phyloP scores from a whole-genome alignment of 129 eudicot genomes.

The Arctium minus region DNA sequence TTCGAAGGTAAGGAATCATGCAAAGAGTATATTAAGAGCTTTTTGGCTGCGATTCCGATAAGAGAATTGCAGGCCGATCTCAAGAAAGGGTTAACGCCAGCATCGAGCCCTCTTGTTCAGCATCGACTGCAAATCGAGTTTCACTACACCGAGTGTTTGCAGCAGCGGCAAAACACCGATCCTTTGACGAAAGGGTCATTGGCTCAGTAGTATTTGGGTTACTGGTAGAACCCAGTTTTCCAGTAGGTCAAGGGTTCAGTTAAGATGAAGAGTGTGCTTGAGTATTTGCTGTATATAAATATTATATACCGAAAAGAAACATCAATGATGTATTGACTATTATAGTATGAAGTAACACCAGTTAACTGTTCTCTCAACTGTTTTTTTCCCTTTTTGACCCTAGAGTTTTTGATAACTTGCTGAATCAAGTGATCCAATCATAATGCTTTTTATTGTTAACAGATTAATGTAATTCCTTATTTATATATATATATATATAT shows the following conservation, averaged over 20 bases:
- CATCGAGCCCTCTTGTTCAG: slow-evolving; percentile 59
- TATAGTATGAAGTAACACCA: no score
- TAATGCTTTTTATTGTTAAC: no score
- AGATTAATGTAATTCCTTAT: no score
- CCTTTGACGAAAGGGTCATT: not conserved
- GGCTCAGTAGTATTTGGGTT: not conserved
- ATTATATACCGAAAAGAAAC: not conserved
- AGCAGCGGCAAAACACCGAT: not conserved
- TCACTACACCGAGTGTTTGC: slow-evolving; percentile 51
- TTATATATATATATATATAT: no score
- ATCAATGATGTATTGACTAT: no score
- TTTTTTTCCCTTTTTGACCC: not conserved
- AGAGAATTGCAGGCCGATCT: slow-evolving; percentile 71
- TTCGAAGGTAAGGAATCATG: slow-evolving; percentile 71
- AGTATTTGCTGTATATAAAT: not conserved
- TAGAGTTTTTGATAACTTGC: not conserved
- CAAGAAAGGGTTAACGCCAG: slow-evolving; percentile 51
- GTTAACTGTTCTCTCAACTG: not conserved
- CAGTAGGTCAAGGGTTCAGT: not conserved
- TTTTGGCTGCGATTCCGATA: slow-evolving; percentile 78
- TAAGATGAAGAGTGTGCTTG: not conserved
- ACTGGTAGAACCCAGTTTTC: not conserved
- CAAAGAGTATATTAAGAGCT: slow-evolving; percentile 78
- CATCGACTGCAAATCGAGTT: slow-evolving; percentile 72
- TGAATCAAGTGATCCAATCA: no score